Percentiles rank a stretch among this genome's conserved stretches.
phyloP scores from a whole-genome alignment of 345 rosid species.

The Salix dunnii region DNA sequence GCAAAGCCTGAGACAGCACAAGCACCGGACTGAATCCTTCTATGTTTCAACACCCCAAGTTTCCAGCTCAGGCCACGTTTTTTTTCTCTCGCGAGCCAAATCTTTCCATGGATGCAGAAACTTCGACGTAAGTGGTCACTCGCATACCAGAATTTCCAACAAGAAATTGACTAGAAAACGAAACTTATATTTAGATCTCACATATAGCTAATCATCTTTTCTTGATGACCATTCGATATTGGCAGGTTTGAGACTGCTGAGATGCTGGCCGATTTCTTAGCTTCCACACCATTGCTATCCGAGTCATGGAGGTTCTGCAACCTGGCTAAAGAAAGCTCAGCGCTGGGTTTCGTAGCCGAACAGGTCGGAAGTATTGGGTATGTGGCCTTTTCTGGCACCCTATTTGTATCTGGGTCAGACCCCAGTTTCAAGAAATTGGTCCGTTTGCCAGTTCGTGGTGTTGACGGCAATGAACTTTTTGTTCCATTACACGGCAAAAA shows the following conservation, averaged over 20 bases:
- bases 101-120: conserved; percentile 31
- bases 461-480: conserved; percentile 25
- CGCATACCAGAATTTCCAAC: neutral
- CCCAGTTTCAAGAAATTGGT: conserved; percentile 17
- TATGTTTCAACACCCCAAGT: neutral
- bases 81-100: neutral
- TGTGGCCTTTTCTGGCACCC: conserved; percentile 48
- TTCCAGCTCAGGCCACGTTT: neutral
- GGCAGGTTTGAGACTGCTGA: conserved; percentile 75
- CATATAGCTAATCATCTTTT: neutral
- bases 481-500: conserved; percentile 23
- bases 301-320: conserved; percentile 61
- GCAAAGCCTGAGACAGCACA: neutral
- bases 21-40: neutral
- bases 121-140: conserved; percentile 25
- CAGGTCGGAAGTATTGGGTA: conserved; percentile 40
- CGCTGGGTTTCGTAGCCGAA: conserved; percentile 23
- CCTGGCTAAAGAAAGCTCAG: conserved; percentile 19
- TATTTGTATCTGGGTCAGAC: conserved; percentile 8
- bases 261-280: conserved; percentile 54
- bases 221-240: neutral
- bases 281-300: conserved; percentile 50
- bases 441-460: conserved; percentile 1
- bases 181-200: neutral
- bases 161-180: neutral